Conservation (phyloP, 805 yeast genomes). For the Aciculoconidium aculeatum region DNA sequence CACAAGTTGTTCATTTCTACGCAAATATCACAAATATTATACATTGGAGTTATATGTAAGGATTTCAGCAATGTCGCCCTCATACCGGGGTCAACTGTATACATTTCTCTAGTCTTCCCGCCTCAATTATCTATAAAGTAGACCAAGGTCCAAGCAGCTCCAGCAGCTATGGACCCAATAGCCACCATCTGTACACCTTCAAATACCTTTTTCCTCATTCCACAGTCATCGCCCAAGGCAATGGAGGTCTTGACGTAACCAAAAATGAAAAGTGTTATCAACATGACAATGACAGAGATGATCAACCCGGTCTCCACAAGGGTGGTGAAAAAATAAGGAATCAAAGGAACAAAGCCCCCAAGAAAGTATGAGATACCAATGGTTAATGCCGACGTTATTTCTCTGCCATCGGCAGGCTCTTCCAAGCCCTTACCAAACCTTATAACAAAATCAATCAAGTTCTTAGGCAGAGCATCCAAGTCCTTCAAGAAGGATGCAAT, state of each 20-base stretch:
- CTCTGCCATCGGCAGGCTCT: constrained; percentile 92
- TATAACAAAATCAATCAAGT: constrained; percentile 80
- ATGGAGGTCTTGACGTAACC: constrained; percentile 82
- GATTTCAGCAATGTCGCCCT: too few relatives aligned
- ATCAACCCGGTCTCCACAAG: constrained; percentile 75
- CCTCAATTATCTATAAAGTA: constrained; percentile 52
- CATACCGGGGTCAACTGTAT: background rate
- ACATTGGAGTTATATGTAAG: background rate
- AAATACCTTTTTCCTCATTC: constrained; percentile 49
- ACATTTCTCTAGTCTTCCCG: constrained; percentile 1
- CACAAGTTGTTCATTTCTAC: too few relatives aligned
- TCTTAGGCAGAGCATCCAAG: constrained; percentile 69
- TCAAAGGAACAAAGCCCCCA: constrained; percentile 87
- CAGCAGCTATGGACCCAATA: constrained; percentile 97
- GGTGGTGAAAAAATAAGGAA: constrained; percentile 82
- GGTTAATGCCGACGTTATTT: constrained; percentile 79
- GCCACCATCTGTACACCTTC: constrained; percentile 90
- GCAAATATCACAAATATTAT: too few relatives aligned
- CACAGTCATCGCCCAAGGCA: constrained; percentile 75
- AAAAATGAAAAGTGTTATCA: constrained; percentile 75
- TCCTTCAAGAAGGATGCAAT: constrained; percentile 69
- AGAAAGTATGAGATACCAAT: constrained; percentile 84
- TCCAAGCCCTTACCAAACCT: constrained; percentile 89
- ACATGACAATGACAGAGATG: constrained; percentile 74
- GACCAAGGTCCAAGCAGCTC: constrained; percentile 92